A percentile compares a stretch with the other conserved stretches of the same genome.
Evolutionary conservation across 2,329 filamentous ascomycete species (phyloP).

Genomic region (Aspergillus fijiensis): DNA sequence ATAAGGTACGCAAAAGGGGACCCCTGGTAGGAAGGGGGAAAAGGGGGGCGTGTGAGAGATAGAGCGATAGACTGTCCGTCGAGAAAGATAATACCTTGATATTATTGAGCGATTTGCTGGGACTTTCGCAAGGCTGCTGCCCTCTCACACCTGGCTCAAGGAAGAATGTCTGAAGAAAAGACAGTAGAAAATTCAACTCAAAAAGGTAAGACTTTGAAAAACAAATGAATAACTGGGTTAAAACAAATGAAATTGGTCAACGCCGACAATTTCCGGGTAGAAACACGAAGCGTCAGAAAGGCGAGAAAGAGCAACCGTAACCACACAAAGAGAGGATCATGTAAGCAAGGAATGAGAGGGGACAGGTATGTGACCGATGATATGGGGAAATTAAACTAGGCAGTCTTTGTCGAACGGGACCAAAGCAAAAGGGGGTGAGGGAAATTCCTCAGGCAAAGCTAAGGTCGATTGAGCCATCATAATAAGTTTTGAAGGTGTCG

Average conservation of each 20-base stretch:
- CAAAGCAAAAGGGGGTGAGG: not conserved
- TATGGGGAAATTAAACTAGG: not conserved
- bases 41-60: constrained; percentile 16
- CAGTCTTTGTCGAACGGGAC: not conserved
- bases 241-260: not conserved
- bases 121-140: not conserved
- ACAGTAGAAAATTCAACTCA: not conserved
- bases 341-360: constrained; percentile 15
- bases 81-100: constrained; percentile 9
- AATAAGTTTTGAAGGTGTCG: not conserved
- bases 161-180: not conserved
- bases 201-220: not conserved
- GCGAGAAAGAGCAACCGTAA: not conserved
- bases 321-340: constrained; percentile 2
- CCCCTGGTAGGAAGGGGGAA: constrained; percentile 7
- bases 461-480: not conserved
- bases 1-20: constrained; percentile 12
- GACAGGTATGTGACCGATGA: constrained; percentile 6
- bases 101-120: not conserved
- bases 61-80: constrained; percentile 12
- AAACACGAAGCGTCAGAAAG: not conserved
- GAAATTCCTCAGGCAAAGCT: not conserved
- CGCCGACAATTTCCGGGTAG: not conserved
- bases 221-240: not conserved
- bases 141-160: not conserved